A percentile compares a stretch with the other conserved stretches of the same genome.
Evolutionary conservation across 2,329 filamentous ascomycete genomes (phyloP).

Genomic region (Dothistroma pini): DNA sequence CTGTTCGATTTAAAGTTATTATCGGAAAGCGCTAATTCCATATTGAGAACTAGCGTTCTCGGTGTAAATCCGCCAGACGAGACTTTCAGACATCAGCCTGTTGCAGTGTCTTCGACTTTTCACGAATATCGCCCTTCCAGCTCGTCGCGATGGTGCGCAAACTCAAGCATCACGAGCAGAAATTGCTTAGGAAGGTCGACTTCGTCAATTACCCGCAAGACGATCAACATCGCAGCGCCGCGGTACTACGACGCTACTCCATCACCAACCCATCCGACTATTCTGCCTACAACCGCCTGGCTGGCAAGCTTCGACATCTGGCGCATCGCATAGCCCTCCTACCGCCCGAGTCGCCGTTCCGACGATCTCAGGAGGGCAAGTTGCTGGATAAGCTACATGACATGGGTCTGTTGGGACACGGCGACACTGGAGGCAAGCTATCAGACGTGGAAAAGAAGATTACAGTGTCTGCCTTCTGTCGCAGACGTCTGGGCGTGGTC

Average conservation of each 20-base stretch:
- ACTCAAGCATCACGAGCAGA: slow-evolving; percentile 95
- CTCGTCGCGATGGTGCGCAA: slow-evolving; percentile 75
- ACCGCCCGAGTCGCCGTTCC: slow-evolving; percentile 70
- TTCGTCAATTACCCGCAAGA: slow-evolving; percentile 84
- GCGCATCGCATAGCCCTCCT: slow-evolving; percentile 84
- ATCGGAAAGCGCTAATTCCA: background rate
- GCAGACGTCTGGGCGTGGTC: slow-evolving; percentile 78
- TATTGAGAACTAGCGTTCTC: background rate
- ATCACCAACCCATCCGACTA: slow-evolving; percentile 90
- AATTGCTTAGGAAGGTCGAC: slow-evolving; percentile 87
- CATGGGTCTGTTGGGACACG: slow-evolving; percentile 78
- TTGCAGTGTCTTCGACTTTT: background rate
- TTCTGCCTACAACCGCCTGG: slow-evolving; percentile 47
- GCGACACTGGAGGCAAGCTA: slow-evolving; percentile 57
- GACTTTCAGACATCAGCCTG: slow-evolving; percentile 7
- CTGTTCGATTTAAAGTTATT: background rate
- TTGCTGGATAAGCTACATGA: slow-evolving; percentile 89
- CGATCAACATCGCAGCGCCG: slow-evolving; percentile 76
- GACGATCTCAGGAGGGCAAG: slow-evolving; percentile 79
- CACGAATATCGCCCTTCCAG: background rate
- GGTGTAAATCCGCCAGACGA: background rate
- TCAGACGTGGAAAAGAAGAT: slow-evolving; percentile 76
- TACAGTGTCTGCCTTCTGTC: slow-evolving; percentile 84
- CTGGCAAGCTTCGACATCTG: slow-evolving; percentile 74
- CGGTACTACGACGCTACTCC: slow-evolving; percentile 78